Percentiles rank a stretch among this genome's conserved stretches.
Conservation (phyloP, 768 basidiomycete species). For the Mycena epipterygia region DNA sequence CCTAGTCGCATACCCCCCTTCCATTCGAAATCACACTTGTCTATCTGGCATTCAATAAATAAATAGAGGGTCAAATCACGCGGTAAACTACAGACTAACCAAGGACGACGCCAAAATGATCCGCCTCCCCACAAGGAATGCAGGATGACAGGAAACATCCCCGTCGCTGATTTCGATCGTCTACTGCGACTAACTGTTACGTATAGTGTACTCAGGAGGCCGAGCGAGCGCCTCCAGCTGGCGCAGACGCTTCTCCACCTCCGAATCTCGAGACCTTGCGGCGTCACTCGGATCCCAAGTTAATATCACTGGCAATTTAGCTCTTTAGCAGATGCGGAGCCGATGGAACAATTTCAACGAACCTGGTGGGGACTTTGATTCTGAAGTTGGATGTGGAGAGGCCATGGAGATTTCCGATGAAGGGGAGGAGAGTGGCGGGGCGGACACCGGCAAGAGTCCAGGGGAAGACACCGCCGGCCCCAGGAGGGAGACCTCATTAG, state of each 20-base stretch:
- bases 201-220: slow-evolving; percentile 18
- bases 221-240: slow-evolving; percentile 17
- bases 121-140: no score
- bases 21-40: no score
- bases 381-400: background rate
- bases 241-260: slow-evolving; percentile 21
- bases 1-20: no score
- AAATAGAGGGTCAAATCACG: no score
- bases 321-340: slow-evolving; percentile 1
- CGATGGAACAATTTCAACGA: background rate
- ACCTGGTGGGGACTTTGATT: slow-evolving; percentile 8
- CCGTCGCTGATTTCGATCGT: no score
- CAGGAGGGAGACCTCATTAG: background rate
- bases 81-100: no score
- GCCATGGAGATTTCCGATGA: background rate
- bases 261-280: slow-evolving; percentile 7
- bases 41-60: no score
- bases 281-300: slow-evolving; percentile 15
- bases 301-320: background rate
- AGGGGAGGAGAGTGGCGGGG: background rate
- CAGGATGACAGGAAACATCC: no score
- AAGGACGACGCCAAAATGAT: no score
- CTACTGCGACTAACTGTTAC: no score
- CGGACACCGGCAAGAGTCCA: background rate
- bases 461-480: slow-evolving; percentile 7